phyloP scores from a whole-genome alignment of 2,329 filamentous ascomycete genomes.

The Cylindrodendrum hubeiense region DNA sequence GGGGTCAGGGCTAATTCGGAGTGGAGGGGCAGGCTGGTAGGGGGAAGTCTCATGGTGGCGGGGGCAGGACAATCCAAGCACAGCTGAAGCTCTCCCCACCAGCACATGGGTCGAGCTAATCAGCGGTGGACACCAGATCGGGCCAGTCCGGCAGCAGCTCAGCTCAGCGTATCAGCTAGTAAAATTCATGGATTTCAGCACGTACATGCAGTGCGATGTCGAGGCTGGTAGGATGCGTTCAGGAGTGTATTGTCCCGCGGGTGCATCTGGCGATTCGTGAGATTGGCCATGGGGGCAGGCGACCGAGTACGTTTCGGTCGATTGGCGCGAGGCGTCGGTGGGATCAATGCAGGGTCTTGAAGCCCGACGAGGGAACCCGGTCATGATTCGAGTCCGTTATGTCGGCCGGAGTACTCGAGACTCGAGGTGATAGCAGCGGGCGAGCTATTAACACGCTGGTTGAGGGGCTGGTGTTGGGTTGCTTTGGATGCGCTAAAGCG shows the following conservation, averaged over 20 bases:
- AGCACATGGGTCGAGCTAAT: conserved; percentile 8
- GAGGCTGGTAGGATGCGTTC: neutral
- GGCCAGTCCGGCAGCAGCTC: neutral
- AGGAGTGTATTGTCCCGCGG: neutral
- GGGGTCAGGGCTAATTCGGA: conserved; percentile 5
- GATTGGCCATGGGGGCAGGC: neutral
- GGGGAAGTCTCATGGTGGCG: conserved; percentile 1
- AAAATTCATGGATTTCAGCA: conserved; percentile 6
- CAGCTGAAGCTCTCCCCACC: conserved; percentile 24
- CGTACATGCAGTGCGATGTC: neutral
- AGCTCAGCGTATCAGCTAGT: neutral
- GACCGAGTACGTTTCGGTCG: neutral
- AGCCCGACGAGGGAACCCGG: neutral
- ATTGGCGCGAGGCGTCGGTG: neutral
- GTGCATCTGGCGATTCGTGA: neutral
- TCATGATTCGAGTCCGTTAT: neutral
- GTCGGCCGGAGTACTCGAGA: neutral
- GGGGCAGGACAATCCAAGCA: conserved; percentile 12
- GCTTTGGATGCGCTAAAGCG: neutral
- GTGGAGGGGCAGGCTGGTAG: neutral
- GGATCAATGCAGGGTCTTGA: neutral
- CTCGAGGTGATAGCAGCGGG: neutral
- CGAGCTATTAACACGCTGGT: neutral
- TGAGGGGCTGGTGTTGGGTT: neutral
- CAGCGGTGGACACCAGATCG: conserved; percentile 1